phyloP scores from a whole-genome alignment of 2,329 filamentous ascomycete species.

The Exophiala calicioides region DNA sequence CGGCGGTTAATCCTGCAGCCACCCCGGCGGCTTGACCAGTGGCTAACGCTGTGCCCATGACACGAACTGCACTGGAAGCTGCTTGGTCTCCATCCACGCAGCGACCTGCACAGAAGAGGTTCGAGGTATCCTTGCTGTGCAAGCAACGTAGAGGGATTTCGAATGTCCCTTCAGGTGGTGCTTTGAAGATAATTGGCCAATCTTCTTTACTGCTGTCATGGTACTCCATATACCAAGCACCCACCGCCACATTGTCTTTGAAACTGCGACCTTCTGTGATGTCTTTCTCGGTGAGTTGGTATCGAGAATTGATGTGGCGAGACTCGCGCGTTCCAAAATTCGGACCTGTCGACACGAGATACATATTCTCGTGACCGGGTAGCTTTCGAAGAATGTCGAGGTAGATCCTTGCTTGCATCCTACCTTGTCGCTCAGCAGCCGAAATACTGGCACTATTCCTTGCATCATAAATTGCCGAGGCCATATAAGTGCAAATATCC shows the following conservation, averaged over 20 bases:
- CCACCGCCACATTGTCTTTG: neutral
- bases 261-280: neutral
- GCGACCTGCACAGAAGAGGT: neutral
- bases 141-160: neutral
- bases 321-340: too few species aligned
- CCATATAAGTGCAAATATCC: too few species aligned
- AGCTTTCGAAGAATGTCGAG: too few species aligned
- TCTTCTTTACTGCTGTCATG: neutral
- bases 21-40: neutral
- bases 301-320: too few species aligned
- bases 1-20: too few species aligned
- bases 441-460: too few species aligned
- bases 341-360: too few species aligned
- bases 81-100: neutral
- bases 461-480: too few species aligned
- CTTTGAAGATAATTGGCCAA: neutral
- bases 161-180: neutral
- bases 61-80: neutral
- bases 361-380: too few species aligned
- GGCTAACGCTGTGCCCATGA: neutral
- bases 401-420: too few species aligned
- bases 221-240: neutral
- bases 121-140: neutral
- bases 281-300: too few species aligned
- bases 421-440: too few species aligned